Evolutionary conservation across 177 flowering plant genomes (phyloP).

Genomic region (Vitis hybrid): DNA sequence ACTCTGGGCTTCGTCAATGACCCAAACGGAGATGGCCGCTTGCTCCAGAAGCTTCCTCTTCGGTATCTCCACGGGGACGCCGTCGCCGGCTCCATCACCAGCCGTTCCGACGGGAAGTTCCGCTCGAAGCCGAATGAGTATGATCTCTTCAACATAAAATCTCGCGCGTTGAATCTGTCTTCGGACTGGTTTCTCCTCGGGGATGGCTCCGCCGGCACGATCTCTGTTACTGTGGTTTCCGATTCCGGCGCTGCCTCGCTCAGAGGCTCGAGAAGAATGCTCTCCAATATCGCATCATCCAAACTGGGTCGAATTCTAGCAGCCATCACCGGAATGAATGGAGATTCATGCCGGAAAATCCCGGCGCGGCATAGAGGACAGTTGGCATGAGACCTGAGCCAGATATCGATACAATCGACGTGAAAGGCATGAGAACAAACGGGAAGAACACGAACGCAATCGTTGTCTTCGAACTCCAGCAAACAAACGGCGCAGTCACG

Average conservation of each 20-base stretch:
- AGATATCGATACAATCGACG: constrained; percentile 89
- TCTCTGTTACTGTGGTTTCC: constrained; percentile 28
- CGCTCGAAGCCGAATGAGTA: constrained; percentile 93
- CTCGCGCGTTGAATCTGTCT: constrained; percentile 34
- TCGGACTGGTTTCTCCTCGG: constrained; percentile 27
- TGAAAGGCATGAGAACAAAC: constrained; percentile 84
- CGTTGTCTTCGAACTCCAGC: constrained; percentile 79
- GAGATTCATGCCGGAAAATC: constrained; percentile 64
- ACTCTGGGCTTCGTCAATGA: constrained; percentile 69
- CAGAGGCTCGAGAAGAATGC: constrained; percentile 34
- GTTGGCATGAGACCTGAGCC: constrained; percentile 91
- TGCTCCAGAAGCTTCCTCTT: constrained; percentile 66
- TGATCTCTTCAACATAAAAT: constrained; percentile 71
- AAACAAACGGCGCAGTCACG: constrained; percentile 90
- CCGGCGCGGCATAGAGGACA: constrained; percentile 95
- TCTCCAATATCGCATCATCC: constrained; percentile 54
- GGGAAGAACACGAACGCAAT: constrained; percentile 87
- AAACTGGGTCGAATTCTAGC: constrained; percentile 79
- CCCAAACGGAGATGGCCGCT: constrained; percentile 71
- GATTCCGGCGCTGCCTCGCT: constrained; percentile 20
- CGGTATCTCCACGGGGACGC: constrained; percentile 79
- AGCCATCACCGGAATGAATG: constrained; percentile 89
- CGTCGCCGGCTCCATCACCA: constrained; percentile 61
- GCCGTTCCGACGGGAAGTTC: constrained; percentile 57
- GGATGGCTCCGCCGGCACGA: constrained; percentile 36